Conservation (phyloP, 179 eudicot genomes). For the Sideroxylon spinosum region DNA sequence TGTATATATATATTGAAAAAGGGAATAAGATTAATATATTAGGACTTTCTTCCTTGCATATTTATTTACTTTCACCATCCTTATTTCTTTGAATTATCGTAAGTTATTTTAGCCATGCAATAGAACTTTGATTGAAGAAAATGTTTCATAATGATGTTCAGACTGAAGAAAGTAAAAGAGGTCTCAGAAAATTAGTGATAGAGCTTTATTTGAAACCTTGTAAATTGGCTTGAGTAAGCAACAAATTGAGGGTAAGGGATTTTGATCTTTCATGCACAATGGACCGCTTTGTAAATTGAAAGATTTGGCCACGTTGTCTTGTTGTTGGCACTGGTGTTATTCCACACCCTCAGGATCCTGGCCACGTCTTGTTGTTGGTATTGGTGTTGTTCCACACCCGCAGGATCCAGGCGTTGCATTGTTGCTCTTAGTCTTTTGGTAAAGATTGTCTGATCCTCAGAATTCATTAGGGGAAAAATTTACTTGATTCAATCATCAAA, state of each 20-base stretch:
- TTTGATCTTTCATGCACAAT: constrained; percentile 28
- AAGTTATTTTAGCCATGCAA: too few species aligned
- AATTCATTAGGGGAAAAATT: constrained; percentile 19
- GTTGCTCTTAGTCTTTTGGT: constrained; percentile 30
- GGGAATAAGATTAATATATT: too few species aligned
- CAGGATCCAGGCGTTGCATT: constrained; percentile 24
- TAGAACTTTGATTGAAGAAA: too few species aligned
- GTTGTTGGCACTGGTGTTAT: constrained; percentile 36
- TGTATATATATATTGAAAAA: too few species aligned
- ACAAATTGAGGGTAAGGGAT: constrained; percentile 28
- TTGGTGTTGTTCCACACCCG: constrained; percentile 37
- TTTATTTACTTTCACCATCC: too few species aligned
- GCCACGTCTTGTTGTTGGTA: constrained; percentile 18
- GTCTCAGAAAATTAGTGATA: too few species aligned
- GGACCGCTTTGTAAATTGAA: constrained; percentile 34
- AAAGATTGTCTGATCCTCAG: constrained; percentile 37
- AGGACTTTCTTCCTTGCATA: neutral
- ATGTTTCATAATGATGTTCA: too few species aligned
- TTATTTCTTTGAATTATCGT: too few species aligned
- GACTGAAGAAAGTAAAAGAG: too few species aligned
- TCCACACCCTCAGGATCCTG: constrained; percentile 36
- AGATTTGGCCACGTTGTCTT: constrained; percentile 23
- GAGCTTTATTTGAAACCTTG: constrained; percentile 29
- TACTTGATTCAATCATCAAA: constrained; percentile 22
- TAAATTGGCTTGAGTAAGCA: constrained; percentile 31